Evolutionary conservation across 2,329 filamentous ascomycete genomes (phyloP).

Genomic region (Ascomycota sp.): DNA sequence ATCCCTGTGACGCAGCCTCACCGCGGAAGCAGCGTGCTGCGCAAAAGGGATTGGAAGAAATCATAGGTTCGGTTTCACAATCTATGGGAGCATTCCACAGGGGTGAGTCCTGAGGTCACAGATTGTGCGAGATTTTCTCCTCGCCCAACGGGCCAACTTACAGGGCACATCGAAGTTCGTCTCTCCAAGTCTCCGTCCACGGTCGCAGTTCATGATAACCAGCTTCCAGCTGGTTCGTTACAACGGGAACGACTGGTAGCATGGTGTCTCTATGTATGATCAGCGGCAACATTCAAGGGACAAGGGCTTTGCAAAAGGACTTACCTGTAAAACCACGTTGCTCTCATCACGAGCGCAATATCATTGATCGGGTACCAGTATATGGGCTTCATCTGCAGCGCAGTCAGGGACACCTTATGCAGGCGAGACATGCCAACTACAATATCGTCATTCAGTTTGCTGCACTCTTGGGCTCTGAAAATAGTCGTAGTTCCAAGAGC

Average conservation of each 20-base stretch:
- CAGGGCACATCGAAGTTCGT: conserved; percentile 76
- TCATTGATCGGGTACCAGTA: conserved; percentile 96
- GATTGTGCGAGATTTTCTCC: conserved; percentile 65
- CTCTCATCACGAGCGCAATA: conserved; percentile 59
- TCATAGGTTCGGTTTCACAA: conserved; percentile 14
- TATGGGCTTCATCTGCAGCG: conserved; percentile 79
- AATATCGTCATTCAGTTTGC: conserved; percentile 29
- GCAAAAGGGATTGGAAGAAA: conserved; percentile 36
- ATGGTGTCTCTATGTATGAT: conserved; percentile 46
- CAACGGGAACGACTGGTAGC: conserved; percentile 64
- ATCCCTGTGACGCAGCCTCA: conserved; percentile 35
- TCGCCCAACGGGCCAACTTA: conserved; percentile 81
- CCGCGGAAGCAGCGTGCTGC: conserved; percentile 38
- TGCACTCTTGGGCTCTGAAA: background rate
- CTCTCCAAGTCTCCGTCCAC: conserved; percentile 82
- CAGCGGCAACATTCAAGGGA: background rate
- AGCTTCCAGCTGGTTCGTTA: conserved; percentile 84
- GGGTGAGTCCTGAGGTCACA: conserved; percentile 48
- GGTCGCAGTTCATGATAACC: conserved; percentile 73
- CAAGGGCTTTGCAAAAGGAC: conserved; percentile 1
- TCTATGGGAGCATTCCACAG: conserved; percentile 4
- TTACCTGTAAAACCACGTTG: conserved; percentile 86
- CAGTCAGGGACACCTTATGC: conserved; percentile 70
- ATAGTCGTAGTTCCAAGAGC: background rate
- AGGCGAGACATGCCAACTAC: conserved; percentile 79